phyloP scores from a whole-genome alignment of 2,329 filamentous ascomycete genomes.

The Seiridium unicorne region DNA sequence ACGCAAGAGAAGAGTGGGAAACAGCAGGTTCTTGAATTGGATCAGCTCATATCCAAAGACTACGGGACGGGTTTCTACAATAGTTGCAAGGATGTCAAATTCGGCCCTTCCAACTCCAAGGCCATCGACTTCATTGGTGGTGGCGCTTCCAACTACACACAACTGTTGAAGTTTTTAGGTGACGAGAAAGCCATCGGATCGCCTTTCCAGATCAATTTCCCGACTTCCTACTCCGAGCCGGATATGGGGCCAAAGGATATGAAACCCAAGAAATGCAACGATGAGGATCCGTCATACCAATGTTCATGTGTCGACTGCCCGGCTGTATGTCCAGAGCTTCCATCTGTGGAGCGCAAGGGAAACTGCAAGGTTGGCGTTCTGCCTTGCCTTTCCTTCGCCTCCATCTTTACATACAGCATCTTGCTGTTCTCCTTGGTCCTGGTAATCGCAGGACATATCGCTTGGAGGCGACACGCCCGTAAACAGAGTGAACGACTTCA shows the following conservation, averaged over 20 bases:
- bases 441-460: slow-evolving; percentile 70
- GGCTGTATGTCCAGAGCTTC: slow-evolving; percentile 78
- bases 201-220: slow-evolving; percentile 98
- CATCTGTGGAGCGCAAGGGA: slow-evolving; percentile 66
- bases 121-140: slow-evolving; percentile 97
- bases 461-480: slow-evolving; percentile 70
- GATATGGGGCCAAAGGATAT: slow-evolving; percentile 73
- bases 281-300: slow-evolving; percentile 78
- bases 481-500: slow-evolving; percentile 80
- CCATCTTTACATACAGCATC: slow-evolving; percentile 81
- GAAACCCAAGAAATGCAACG: slow-evolving; percentile 83
- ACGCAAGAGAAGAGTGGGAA: slow-evolving; percentile 61
- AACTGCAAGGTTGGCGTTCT: slow-evolving; percentile 81
- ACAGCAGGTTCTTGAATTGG: slow-evolving; percentile 75
- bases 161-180: slow-evolving; percentile 87
- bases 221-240: slow-evolving; percentile 56
- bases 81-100: slow-evolving; percentile 99
- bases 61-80: slow-evolving; percentile 90
- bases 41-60: slow-evolving; percentile 80
- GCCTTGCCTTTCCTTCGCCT: slow-evolving; percentile 92
- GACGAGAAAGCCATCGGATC: slow-evolving; percentile 90
- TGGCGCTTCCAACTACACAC: slow-evolving; percentile 84
- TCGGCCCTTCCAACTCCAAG: slow-evolving; percentile 87
- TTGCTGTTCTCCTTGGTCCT: slow-evolving; percentile 67
- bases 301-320: slow-evolving; percentile 95